These are phyloP conservation scores for Cryptococcus wingfieldii DNA, from an alignment of 1,284 basidiomycete species.

Conservation along the genomic window DNA sequence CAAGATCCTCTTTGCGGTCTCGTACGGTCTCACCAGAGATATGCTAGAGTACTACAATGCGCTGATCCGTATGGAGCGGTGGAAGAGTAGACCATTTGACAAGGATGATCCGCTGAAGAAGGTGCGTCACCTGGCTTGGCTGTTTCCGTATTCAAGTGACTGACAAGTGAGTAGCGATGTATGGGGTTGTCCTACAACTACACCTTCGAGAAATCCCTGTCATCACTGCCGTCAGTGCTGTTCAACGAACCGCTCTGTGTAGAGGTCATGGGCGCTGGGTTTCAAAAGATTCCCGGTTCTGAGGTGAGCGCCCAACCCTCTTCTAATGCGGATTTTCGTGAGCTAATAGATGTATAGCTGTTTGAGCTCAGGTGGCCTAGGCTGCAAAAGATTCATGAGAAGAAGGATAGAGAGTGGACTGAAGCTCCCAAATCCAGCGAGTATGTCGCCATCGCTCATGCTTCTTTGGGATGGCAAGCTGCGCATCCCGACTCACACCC, in stretches of 20 bases:
- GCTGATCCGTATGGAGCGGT: constrained; percentile 54
- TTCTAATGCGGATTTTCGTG: constrained; percentile 1
- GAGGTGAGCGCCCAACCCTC: constrained; percentile 51
- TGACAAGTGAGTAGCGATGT: constrained; percentile 18
- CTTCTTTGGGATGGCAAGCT: constrained; percentile 10
- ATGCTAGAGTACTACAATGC: constrained; percentile 68
- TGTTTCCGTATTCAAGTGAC: background rate
- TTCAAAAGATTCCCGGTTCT: constrained; percentile 60
- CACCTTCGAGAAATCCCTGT: constrained; percentile 53
- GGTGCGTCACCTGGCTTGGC: constrained; percentile 21
- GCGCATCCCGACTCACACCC: too few relatives aligned
- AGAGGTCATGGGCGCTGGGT: constrained; percentile 75
- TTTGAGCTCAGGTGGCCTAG: constrained; percentile 80
- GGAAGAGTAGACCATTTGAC: constrained; percentile 33
- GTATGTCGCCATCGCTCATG: background rate
- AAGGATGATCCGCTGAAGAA: constrained; percentile 35
- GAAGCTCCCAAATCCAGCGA: constrained; percentile 41
- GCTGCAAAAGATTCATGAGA: constrained; percentile 62
- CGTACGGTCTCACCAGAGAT: constrained; percentile 65
- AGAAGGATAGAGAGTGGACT: constrained; percentile 60
- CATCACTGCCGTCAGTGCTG: constrained; percentile 56
- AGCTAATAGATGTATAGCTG: constrained; percentile 51
- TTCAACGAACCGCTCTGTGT: constrained; percentile 62
- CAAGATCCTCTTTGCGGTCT: constrained; percentile 65
- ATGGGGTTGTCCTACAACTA: constrained; percentile 56